These are phyloP conservation scores for Hyaloperonospora brassicae DNA, from an alignment of 352 stramenopile species.

Conservation along the genomic window DNA sequence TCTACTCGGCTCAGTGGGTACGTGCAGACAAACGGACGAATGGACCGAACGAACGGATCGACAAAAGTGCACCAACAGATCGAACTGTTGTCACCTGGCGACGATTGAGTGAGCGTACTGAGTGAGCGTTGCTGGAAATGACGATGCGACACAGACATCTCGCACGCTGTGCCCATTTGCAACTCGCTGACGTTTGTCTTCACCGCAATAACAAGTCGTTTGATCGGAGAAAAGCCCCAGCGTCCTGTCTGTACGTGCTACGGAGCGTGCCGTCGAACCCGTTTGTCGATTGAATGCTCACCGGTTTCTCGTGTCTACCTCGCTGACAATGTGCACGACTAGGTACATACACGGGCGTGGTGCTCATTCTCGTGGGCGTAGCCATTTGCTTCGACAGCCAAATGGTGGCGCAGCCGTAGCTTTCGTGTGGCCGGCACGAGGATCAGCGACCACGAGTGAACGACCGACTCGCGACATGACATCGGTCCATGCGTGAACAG, in stretches of 20 bases:
- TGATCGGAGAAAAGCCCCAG: constrained; percentile 66
- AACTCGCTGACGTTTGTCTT: constrained; percentile 86
- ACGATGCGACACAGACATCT: constrained; percentile 50
- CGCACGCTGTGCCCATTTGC: constrained; percentile 81
- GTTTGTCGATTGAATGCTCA: not conserved
- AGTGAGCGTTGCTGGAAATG: not conserved
- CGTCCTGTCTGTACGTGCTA: constrained; percentile 51
- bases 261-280: not conserved
- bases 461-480: no score
- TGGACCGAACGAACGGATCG: no score
- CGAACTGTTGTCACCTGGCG: not conserved
- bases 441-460: no score
- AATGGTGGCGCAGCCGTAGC: not conserved
- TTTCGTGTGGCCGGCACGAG: no score
- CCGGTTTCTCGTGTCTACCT: not conserved
- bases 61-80: no score
- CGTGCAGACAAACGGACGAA: not conserved
- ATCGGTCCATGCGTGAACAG: no score
- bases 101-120: not conserved
- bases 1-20: constrained; percentile 64
- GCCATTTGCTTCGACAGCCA: constrained; percentile 68
- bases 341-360: constrained; percentile 60
- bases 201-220: constrained; percentile 69
- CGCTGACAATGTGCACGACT: not conserved
- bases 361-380: constrained; percentile 53